Base-by-base conservation (phyloP, 352 stramenopile genomes). In the Pythium sukuiense region DNA sequence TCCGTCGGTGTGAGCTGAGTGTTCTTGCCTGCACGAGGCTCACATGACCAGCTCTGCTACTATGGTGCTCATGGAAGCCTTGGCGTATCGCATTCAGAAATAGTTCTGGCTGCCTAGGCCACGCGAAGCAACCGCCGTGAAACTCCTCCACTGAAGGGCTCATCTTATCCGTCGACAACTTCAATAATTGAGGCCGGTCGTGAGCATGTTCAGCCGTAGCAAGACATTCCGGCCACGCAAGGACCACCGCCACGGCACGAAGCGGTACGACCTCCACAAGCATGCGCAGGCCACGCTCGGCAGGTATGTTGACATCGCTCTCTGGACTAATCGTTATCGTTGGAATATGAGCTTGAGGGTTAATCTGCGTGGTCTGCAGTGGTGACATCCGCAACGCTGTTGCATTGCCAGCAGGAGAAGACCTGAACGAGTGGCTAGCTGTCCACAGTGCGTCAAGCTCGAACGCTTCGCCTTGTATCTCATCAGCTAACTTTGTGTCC, bases 371-470 rank as follows among this genome's bases (percentile, higher is more conserved):
- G 26, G 32, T 30, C 6, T 37, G 16, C 67, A 92, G 82, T 80
- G 82, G 81, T 0, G 83, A 90, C 59, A 84, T 92, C 74, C 74
- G 72, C 39, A 81, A 77, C 57, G 83, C 80, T 0, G 83, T 92
- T 4, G 78, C 74, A 14, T 63, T 92, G 9, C 85, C 81, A 1
- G 73, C 84, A 26, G 84, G 85, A 1, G 92, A 98, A 79, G 90
- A 97, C 46, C 55, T 88, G 27, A 96, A 97, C 69, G 92, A 97
- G 55, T 98, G 92, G 93, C 81, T 98, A 7, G 92, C 92, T 29
- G 88, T 96, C 1, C 93, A 98, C 74, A 97, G 83, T 52, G 30
- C n/a, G 37, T 16, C 14, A 18, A 43, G 14, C 37, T 18, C 37
- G 37, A 43, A 13, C 37, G 9, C 13, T 18, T 43, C 11, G 5